Evolutionary conservation across 176 grass and related monocot genomes (phyloP).

Genomic region (Hsuehochloa calcarea): DNA sequence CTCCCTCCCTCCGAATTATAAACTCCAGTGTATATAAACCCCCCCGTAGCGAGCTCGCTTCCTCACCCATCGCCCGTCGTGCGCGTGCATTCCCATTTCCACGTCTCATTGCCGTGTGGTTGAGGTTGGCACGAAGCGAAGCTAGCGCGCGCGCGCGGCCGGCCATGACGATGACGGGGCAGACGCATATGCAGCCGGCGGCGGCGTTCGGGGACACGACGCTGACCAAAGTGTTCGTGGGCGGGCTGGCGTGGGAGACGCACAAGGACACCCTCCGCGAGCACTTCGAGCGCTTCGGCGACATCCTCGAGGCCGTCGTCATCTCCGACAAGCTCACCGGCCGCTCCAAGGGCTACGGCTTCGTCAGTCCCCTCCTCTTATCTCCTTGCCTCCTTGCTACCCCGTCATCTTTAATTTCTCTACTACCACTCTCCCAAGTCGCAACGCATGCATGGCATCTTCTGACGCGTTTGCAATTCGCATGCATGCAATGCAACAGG

Average conservation of each 20-base stretch:
- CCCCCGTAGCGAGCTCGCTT: background rate
- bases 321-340: slow-evolving; percentile 99
- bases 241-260: slow-evolving; percentile 94
- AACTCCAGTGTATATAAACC: slow-evolving; percentile 37
- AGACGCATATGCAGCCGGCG: background rate
- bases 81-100: background rate
- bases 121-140: background rate
- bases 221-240: slow-evolving; percentile 98
- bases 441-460: background rate
- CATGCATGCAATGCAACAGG: slow-evolving; percentile 31
- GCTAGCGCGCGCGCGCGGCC: background rate
- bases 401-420: background rate
- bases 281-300: slow-evolving; percentile 88
- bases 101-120: background rate
- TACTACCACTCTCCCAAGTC: no score
- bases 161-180: slow-evolving; percentile 34
- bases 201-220: slow-evolving; percentile 83
- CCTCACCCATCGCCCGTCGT: slow-evolving; percentile 12
- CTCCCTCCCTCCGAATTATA: slow-evolving; percentile 14
- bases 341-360: slow-evolving; percentile 99
- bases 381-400: no score
- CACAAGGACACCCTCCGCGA: slow-evolving; percentile 92
- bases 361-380: slow-evolving; percentile 31
- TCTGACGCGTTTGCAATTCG: background rate
- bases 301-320: slow-evolving; percentile 98